These are phyloP conservation scores for Xylariales sp. DNA, from an alignment of 2,329 filamentous ascomycete genomes.

Conservation along the genomic window DNA sequence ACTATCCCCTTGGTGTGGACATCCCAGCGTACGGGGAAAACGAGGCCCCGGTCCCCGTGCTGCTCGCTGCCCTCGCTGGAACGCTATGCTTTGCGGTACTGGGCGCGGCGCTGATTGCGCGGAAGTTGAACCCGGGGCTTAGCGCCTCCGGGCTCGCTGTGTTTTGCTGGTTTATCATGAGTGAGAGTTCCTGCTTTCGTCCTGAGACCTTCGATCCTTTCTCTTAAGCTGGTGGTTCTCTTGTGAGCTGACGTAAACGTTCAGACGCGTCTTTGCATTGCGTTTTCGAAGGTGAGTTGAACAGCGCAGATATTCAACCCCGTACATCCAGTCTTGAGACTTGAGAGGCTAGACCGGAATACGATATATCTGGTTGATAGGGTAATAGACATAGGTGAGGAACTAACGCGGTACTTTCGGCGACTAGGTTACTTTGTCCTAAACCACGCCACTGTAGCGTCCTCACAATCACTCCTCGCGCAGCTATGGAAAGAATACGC, in stretches of 20 bases:
- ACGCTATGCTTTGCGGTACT: constrained; percentile 54
- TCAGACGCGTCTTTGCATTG: constrained; percentile 77
- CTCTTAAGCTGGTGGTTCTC: not conserved
- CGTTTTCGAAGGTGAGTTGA: constrained; percentile 77
- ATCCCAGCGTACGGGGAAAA: constrained; percentile 62
- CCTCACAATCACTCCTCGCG: constrained; percentile 77
- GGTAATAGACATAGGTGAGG: not conserved
- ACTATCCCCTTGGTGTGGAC: constrained; percentile 58
- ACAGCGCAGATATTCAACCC: not conserved
- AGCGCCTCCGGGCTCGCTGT: constrained; percentile 56
- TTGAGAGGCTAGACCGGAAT: not conserved
- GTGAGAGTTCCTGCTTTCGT: constrained; percentile 52
- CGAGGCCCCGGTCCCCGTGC: constrained; percentile 51
- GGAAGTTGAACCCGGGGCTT: constrained; percentile 49
- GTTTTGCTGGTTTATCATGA: constrained; percentile 66
- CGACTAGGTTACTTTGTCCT: constrained; percentile 76
- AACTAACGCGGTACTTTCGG: not conserved
- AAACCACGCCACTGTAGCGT: constrained; percentile 73
- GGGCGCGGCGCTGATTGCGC: constrained; percentile 49
- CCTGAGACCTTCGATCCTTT: not conserved
- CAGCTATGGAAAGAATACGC: constrained; percentile 96
- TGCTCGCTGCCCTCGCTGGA: constrained; percentile 55
- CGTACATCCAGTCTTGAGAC: not conserved
- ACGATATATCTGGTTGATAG: not conserved
- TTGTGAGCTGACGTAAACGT: not conserved